Percentiles rank a stretch among this genome's conserved stretches.
These are phyloP conservation scores for Singerocomus rubriflavus DNA, from an alignment of 1,284 basidiomycete species.

Conservation along the genomic window DNA sequence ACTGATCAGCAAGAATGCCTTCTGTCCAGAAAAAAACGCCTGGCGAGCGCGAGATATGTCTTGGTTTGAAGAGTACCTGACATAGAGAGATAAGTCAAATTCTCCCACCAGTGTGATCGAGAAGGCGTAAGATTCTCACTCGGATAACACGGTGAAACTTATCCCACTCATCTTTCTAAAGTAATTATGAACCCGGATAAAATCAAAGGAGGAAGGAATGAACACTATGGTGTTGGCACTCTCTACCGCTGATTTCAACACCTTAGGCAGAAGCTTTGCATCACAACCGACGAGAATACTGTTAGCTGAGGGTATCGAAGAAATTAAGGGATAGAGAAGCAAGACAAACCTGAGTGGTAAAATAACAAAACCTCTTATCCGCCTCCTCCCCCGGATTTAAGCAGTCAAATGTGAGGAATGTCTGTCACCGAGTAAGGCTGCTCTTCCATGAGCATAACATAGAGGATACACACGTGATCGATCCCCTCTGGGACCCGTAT, in stretches of 20 bases:
- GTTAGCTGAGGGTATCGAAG: background rate
- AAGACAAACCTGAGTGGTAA: conserved; percentile 74
- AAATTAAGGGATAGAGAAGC: background rate
- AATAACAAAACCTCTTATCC: conserved; percentile 84
- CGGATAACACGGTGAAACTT: conserved; percentile 82
- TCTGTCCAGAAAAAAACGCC: conserved; percentile 88
- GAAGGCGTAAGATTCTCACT: conserved; percentile 48
- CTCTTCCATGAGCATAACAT: background rate
- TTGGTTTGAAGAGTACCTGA: conserved; percentile 88
- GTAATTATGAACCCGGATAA: conserved; percentile 86
- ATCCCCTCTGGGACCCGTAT: conserved; percentile 78
- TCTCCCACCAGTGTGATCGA: background rate
- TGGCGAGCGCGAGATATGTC: conserved; percentile 93
- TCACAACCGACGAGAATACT: background rate
- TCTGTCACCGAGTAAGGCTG: conserved; percentile 38
- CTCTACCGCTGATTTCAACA: conserved; percentile 90
- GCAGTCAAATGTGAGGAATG: conserved; percentile 75
- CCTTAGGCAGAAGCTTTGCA: conserved; percentile 67
- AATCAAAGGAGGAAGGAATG: conserved; percentile 96
- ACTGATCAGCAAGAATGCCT: conserved; percentile 85
- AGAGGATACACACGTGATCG: conserved; percentile 54
- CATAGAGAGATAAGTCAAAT: background rate
- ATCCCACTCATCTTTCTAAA: conserved; percentile 73
- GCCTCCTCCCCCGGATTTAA: conserved; percentile 74
- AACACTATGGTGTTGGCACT: conserved; percentile 87